Conservation (phyloP, 148 eudicot genomes). For the Vaccinium macrocarpon region DNA sequence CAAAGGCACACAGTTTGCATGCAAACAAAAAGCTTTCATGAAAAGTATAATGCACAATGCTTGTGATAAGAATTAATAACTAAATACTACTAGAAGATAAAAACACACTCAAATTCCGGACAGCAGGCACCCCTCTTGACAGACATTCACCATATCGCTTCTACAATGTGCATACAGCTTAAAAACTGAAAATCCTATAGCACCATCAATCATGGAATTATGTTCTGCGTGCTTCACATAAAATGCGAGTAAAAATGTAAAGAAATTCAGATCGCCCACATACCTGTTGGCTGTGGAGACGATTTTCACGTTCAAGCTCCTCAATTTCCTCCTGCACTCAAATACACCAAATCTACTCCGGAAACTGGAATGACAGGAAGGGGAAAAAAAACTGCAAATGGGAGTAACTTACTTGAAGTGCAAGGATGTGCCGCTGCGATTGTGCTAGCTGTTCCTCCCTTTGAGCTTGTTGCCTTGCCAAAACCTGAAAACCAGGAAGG, state of each 20-base stretch:
- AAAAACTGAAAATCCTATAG: background rate
- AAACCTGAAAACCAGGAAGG: slow-evolving; percentile 41
- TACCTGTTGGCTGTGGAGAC: slow-evolving; percentile 95
- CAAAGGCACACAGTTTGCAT: background rate
- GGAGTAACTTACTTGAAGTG: slow-evolving; percentile 72
- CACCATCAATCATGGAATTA: background rate
- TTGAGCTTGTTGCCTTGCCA: slow-evolving; percentile 99
- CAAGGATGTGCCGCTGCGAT: slow-evolving; percentile 96
- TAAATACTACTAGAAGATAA: background rate
- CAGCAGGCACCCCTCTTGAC: slow-evolving; percentile 4
- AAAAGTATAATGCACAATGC: background rate
- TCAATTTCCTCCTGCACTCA: slow-evolving; percentile 86
- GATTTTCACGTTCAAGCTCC: slow-evolving; percentile 97
- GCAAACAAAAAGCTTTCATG: background rate
- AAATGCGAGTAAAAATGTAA: background rate
- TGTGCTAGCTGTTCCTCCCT: slow-evolving; percentile 98
- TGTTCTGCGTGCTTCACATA: background rate
- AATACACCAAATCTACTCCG: slow-evolving; percentile 21
- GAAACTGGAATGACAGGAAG: background rate
- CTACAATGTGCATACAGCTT: background rate
- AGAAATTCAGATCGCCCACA: slow-evolving; percentile 15
- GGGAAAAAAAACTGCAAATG: background rate
- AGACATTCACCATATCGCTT: background rate
- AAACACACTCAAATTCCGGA: background rate
- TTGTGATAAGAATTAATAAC: background rate